Evolutionary conservation across 2,329 filamentous ascomycete genomes (phyloP), one percentile per base, ranked within the genome.

Genomic region (Claviceps pusilla): DNA sequence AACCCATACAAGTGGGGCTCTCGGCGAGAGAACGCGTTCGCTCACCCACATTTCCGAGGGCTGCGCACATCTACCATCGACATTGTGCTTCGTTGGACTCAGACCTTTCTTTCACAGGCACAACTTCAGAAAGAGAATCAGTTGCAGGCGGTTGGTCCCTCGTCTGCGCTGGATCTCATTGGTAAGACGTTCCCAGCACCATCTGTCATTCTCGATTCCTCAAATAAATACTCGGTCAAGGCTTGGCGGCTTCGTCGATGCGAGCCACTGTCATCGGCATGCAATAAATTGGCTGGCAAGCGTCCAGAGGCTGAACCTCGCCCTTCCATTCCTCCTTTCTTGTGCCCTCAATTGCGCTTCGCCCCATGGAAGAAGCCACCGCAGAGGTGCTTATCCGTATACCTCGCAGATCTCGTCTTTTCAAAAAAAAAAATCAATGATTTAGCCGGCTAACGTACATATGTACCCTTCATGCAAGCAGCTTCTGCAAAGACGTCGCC

Each of bases 101-200:
- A 53, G 55, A 58, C 52, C 41, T 54, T 45, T 45, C 56, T 19
- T 19, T 19, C 19, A 54, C 60, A 55, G 57, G 61, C 59, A 64
- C 62, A 48, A 41, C 41, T 39, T 59, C 59, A 62, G 60, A 57
- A 57, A 62, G 76, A 79, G 76, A 73, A 68, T 75, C 76, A 77
- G 78, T 71, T 72, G 76, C 77, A 78, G 79, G 74, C 78, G 78
- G 79, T 68, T 65, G 62, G 58, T 65, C 60, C 62, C 65, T 79
- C 77, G 79, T 82, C 78, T 82, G 78, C 75, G 69, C 77, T 81
- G 78, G 76, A 41, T 80, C 78, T 78, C 75, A 63, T 66, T 71
- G 73, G 76, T 78, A 66, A 75, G 74, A 59, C 48, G 55, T 45
- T 33, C 56, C 35, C 33, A 16, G 14, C 45, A 47, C 45, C 45